Base-by-base conservation (phyloP, 2,329 filamentous ascomycete genomes). In the Bipolaris bicolor region DNA sequence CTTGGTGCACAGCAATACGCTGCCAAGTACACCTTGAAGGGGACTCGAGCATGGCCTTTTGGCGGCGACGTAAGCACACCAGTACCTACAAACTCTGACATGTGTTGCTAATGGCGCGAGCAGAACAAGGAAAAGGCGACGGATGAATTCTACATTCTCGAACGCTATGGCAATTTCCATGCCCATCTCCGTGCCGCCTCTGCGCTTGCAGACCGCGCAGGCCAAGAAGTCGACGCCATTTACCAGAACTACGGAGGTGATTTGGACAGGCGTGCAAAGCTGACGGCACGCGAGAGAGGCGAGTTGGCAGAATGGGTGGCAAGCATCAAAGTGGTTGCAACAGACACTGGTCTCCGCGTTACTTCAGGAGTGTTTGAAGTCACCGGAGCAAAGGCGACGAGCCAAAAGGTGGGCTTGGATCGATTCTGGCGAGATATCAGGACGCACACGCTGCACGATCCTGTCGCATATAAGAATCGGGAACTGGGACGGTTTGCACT, bases 361-460 rank as follows among this genome's bases (percentile, higher is more conserved):
- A 87, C 86, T 0, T 74, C 80, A 0, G 86, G 86, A 0, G 79
- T 89, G 2, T 89, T 89, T 65, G 87, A 90, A 68, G 83, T 88
- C 5, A 86, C 86, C 0, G 87, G 84, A 0, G 80, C 85, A 0
- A 82, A 83, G 58, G 80, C 86, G 0, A 89, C 86, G 0, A 80
- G 82, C 0, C 76, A 77, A 52, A 87, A 83, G 63, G 82, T 86
- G 1, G 86, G 85, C 0, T 73, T 90, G 56, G 87, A 89, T 75
- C 77, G 86, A 1, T 89, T 86, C 72, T 89, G 86, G 86, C 79
- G 87, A 44, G 86, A 90, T 66, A 76, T 89, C n/a, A 74, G 87
- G 5, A 88, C 86, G 4, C 87, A 90, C 73, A 84, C 82, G 0
- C 70, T 90, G 64, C 87, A 89, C 73, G 87, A 89, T 70, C 87